A percentile compares a stretch with the other conserved stretches of the same genome.
Evolutionary conservation across 331 rosid species (phyloP).

Genomic region (Ulmus americana): DNA sequence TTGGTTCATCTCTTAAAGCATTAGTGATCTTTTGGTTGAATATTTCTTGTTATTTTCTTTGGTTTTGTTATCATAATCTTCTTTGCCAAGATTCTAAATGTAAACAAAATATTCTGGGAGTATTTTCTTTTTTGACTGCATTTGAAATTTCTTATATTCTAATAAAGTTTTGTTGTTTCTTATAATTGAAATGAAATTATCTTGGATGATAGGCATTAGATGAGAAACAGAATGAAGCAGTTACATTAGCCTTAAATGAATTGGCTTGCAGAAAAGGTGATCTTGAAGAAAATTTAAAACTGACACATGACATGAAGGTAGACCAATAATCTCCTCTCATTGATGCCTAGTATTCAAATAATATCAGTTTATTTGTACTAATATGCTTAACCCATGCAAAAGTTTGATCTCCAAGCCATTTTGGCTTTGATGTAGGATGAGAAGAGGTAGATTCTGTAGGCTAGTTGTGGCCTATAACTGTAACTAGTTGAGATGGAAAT

Average conservation of each 20-base stretch:
- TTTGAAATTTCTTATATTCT: no score
- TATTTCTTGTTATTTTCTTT: conserved; percentile 3
- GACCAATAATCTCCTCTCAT: conserved; percentile 2
- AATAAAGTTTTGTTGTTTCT: no score
- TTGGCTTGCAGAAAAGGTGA: conserved; percentile 70
- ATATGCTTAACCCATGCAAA: background rate
- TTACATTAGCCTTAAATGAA: conserved; percentile 68
- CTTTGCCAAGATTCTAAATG: background rate
- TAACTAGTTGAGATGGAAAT: background rate
- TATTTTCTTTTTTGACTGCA: background rate
- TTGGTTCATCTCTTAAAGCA: conserved; percentile 35
- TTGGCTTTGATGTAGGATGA: no score
- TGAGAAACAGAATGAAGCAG: conserved; percentile 78
- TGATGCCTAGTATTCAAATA: background rate
- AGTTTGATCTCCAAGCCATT: background rate
- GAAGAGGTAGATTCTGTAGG: no score
- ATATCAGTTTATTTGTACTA: background rate
- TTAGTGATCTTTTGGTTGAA: background rate
- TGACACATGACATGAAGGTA: conserved; percentile 81
- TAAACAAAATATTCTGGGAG: conserved; percentile 1
- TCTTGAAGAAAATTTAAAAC: conserved; percentile 78
- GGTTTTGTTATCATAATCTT: background rate
- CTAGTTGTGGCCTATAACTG: no score
- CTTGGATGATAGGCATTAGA: conserved; percentile 58
- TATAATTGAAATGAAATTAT: background rate